Percentiles rank a stretch among this genome's conserved stretches.
These are phyloP conservation scores for Isabelozyma rhagii DNA, from an alignment of 805 yeast species.

Conservation along the genomic window DNA sequence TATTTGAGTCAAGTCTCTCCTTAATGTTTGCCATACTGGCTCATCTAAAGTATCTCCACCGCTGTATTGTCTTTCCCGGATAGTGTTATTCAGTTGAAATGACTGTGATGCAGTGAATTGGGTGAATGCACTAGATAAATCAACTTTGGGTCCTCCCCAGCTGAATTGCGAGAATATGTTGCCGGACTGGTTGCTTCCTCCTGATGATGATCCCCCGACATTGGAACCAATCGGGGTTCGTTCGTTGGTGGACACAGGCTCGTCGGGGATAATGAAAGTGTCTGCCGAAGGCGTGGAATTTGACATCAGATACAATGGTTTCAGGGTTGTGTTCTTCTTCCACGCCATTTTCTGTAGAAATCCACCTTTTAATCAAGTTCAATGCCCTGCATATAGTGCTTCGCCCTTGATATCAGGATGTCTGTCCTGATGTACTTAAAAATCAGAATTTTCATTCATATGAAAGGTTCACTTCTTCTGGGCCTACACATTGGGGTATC, in stretches of 20 bases:
- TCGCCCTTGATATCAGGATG: too few relatives aligned
- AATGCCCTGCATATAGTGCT: too few relatives aligned
- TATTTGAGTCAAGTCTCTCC: slow-evolving; percentile 35
- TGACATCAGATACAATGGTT: neutral
- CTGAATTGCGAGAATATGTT: slow-evolving; percentile 10
- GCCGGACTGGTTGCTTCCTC: neutral
- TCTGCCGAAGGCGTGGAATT: slow-evolving; percentile 15
- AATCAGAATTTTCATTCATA: too few relatives aligned
- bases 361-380: too few relatives aligned
- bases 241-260: slow-evolving; percentile 12
- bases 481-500: too few relatives aligned
- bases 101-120: slow-evolving; percentile 22
- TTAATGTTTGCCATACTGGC: slow-evolving; percentile 57
- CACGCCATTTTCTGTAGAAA: neutral
- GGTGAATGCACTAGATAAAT: slow-evolving; percentile 31
- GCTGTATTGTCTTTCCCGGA: slow-evolving; percentile 49
- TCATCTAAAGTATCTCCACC: slow-evolving; percentile 76
- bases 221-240: neutral
- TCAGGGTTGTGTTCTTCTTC: neutral
- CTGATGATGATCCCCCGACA: neutral
- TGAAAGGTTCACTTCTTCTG: too few relatives aligned
- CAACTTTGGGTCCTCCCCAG: slow-evolving; percentile 24
- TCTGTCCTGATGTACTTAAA: too few relatives aligned
- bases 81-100: slow-evolving; percentile 18
- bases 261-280: slow-evolving; percentile 39